phyloP scores from a whole-genome alignment of 441 rosid species.

The Populus hybrid region DNA sequence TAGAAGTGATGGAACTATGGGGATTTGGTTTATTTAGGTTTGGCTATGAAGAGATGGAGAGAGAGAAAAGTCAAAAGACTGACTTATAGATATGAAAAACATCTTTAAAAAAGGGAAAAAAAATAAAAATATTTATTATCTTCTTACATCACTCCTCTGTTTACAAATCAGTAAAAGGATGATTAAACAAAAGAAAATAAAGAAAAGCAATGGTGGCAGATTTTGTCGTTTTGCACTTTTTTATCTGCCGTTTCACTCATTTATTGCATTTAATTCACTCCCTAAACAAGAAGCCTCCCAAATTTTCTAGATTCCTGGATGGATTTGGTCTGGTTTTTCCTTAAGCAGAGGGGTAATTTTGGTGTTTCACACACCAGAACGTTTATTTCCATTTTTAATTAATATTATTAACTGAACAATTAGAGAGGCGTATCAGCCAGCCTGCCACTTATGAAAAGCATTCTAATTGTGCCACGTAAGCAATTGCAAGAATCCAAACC shows the following conservation, averaged over 20 bases:
- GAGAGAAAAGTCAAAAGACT: slow-evolving; percentile 20
- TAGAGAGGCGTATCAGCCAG: slow-evolving; percentile 12
- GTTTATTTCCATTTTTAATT: neutral
- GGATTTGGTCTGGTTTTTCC: neutral
- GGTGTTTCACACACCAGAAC: neutral
- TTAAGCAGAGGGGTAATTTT: no score
- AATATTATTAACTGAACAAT: neutral
- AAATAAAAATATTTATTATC: neutral
- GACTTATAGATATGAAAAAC: neutral
- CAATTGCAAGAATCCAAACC: slow-evolving; percentile 12
- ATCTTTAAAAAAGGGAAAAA: neutral
- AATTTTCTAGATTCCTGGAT: neutral
- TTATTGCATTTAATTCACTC: neutral
- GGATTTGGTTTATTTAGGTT: slow-evolving; percentile 26
- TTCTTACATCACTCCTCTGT: no score
- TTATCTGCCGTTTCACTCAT: no score
- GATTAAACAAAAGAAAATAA: neutral
- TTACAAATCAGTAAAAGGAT: neutral
- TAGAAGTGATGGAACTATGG: slow-evolving; percentile 13
- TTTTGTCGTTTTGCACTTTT: neutral
- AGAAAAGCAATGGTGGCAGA: neutral
- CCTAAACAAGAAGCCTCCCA: neutral
- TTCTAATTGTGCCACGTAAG: slow-evolving; percentile 18
- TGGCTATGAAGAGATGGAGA: slow-evolving; percentile 20
- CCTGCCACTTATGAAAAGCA: slow-evolving; percentile 24